phyloP scores from a whole-genome alignment of 139 green algal species.

The Chlorella sp. region DNA sequence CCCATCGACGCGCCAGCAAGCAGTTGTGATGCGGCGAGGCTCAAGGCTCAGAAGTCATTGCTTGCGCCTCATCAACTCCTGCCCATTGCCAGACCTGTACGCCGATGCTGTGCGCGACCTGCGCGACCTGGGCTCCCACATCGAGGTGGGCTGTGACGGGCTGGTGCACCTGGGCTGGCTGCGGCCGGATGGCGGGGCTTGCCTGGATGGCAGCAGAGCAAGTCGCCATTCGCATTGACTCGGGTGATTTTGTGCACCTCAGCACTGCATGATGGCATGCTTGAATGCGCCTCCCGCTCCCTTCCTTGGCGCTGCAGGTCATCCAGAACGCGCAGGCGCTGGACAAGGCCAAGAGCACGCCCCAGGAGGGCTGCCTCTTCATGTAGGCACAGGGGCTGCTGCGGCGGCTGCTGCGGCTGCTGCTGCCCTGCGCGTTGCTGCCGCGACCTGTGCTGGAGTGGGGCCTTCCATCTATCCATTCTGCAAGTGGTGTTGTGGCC shows the following conservation, averaged over 20 bases:
- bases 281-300: background rate
- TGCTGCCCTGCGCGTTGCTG: background rate
- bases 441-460: too few species aligned
- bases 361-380: constrained; percentile 87
- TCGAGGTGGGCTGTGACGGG: constrained; percentile 43
- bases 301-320: constrained; percentile 12
- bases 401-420: background rate
- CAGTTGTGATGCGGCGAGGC: too few species aligned
- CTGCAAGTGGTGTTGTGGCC: too few species aligned
- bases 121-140: constrained; percentile 68
- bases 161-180: too few species aligned
- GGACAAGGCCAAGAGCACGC: constrained; percentile 81
- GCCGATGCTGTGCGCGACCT: constrained; percentile 81
- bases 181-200: too few species aligned
- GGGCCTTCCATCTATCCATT: too few species aligned
- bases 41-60: too few species aligned
- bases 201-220: too few species aligned
- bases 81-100: constrained; percentile 47
- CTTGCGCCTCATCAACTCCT: too few species aligned
- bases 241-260: too few species aligned
- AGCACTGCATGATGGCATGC: background rate
- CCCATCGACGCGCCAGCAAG: too few species aligned
- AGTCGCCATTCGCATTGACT: too few species aligned
- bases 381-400: constrained; percentile 59
- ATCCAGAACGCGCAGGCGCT: constrained; percentile 66